Evolutionary conservation across 2,329 filamentous ascomycete species (phyloP), one percentile per base, ranked within the genome.

Genomic region (Alternaria panax): DNA sequence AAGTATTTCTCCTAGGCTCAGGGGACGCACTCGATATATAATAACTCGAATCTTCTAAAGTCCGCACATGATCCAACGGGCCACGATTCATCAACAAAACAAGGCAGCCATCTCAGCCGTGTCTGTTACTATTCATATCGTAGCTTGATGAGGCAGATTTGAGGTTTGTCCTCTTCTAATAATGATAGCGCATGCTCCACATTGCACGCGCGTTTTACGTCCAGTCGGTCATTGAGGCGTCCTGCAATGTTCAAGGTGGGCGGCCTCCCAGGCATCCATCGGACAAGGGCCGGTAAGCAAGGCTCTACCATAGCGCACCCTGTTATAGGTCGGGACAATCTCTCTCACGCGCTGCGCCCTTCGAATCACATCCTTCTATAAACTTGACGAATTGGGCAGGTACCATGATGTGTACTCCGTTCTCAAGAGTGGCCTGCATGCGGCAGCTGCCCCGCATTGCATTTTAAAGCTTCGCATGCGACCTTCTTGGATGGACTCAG

Each of bases 111-210:
- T 59, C 60, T 64, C 65, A 66, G 65, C 64, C 36, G 48, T 41
- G 42, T 42, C n/a, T 56, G 41, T 43, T 62, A 27, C 64, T 59
- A 64, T 57, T 56, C 30, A 43, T 51, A 60, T 55, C 55, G 22
- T 16, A 46, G n/a, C 32, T 36, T 40, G 50, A 22, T 51, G 48
- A 59, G 20, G 47, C 59, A 51, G 83, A 81, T 59, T 20, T 38
- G 53, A 54, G 55, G 53, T 56, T 53, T 62, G 25, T 30, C 34
- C 28, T n/a, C 36, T 24, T 48, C 27, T 11, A 28, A 52, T 7
- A 9, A 40, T 42, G 22, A 56, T n/a, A 43, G 54, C 62, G 48
- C 45, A 25, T 50, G 32, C 30, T 38, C 5, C 18, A 38, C 34
- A 24, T 24, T 22, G 38, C 18, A 32, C 43, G 41, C 14, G 43